Base-by-base conservation (phyloP, 2,329 filamentous ascomycete species). In the Trichoderma oligosporum region DNA sequence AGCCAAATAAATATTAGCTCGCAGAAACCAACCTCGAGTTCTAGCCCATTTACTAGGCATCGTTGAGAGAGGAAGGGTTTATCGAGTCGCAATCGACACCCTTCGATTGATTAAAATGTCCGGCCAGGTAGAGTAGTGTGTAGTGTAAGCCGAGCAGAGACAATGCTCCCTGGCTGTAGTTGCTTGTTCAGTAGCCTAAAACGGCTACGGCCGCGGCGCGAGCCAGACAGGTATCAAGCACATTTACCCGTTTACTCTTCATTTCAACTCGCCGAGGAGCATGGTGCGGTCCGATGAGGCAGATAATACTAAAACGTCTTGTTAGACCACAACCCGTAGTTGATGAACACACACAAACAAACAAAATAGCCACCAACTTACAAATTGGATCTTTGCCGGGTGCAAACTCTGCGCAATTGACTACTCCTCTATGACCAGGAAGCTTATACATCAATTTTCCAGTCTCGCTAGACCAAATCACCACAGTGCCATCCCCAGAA, bases 381-480 rank as follows among this genome's bases (percentile, higher is more conserved):
- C 92, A 82, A 61, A 97, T 88, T 18, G 91, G 91, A 65, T 97
- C 91, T 60, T 87, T 84, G 36, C 83, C 82, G 4, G 93, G 91
- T 47, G 90, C 87, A 69, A 99, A 95, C 64, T 95, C 88, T 55
- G 93, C 93, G 70, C 93, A 91, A 70, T 97, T 99, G 51, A 97
- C 94, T 0, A 89, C 90, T 31, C 93, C 94, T 74, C 91, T 94
- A 71, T 99, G 94, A 1, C 94, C 94, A 1, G 94, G 94, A 52
- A 99, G 79, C 74, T 97, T 97, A 74, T 97, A 95, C 62, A 96
- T 73, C 65, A 99, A 78, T 76, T 95, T 97, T 58, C 89, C 92
- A n/a, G 83, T 88, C 69, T 89, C 86, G 56, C 80, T 85, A 49
- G 94, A 92, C 94, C 94, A 99, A 8, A 97, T 85, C 12, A 96